These are phyloP conservation scores for Bretschneidera sinensis DNA, from an alignment of 345 rosid species.

Conservation along the genomic window DNA sequence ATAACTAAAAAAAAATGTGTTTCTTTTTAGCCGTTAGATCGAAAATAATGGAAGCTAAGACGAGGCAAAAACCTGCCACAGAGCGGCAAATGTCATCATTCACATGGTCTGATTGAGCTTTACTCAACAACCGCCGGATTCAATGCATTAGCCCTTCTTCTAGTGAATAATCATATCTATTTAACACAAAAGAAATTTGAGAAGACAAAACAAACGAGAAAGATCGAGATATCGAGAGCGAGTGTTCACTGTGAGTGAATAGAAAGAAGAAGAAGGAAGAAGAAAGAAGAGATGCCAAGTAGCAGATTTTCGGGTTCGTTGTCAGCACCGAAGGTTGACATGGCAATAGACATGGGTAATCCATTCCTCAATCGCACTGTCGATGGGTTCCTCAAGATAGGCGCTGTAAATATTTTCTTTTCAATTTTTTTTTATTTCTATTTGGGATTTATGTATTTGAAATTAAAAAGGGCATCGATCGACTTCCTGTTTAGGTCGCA, in stretches of 20 bases:
- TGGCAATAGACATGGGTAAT: slow-evolving; percentile 65
- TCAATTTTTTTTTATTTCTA: no score
- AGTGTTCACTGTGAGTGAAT: background rate
- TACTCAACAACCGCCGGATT: no score
- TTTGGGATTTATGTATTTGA: slow-evolving; percentile 1
- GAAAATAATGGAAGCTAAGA: no score
- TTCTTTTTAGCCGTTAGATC: no score
- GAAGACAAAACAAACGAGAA: no score
- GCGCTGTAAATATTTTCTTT: slow-evolving; percentile 38
- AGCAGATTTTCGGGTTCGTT: slow-evolving; percentile 51
- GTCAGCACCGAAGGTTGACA: slow-evolving; percentile 57
- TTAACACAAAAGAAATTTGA: no score
- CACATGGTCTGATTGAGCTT: no score
- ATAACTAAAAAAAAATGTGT: no score
- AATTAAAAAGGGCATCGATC: background rate
- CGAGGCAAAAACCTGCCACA: no score
- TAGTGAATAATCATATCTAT: no score
- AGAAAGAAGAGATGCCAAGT: slow-evolving; percentile 53
- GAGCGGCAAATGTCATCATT: no score
- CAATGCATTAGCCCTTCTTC: no score
- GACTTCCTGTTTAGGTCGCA: slow-evolving; percentile 53
- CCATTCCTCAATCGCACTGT: slow-evolving; percentile 65
- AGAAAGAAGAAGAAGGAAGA: slow-evolving; percentile 2
- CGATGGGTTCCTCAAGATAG: slow-evolving; percentile 87
- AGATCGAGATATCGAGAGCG: background rate